These are phyloP conservation scores for Trichothecium roseum DNA, from an alignment of 2,329 filamentous ascomycete genomes.

Conservation along the genomic window DNA sequence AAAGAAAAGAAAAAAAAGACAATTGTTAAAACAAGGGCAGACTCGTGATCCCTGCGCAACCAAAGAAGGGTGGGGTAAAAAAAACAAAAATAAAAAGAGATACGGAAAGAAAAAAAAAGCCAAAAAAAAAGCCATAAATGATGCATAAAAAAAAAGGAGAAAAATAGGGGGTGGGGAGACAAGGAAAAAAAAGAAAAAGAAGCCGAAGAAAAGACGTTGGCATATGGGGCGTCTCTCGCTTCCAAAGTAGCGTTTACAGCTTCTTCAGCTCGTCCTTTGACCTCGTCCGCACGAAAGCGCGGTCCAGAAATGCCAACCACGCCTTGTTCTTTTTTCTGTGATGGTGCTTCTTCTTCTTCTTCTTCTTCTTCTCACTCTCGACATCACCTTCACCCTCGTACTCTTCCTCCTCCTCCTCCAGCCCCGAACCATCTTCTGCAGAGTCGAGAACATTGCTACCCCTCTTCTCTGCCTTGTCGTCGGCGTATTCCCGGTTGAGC, in stretches of 20 bases:
- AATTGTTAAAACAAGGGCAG: too few relatives aligned
- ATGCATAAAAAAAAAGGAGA: too few relatives aligned
- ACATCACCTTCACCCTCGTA: slow-evolving; percentile 15
- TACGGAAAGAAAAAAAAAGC: too few relatives aligned
- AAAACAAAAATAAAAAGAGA: too few relatives aligned
- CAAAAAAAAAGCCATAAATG: too few relatives aligned
- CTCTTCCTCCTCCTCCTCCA: slow-evolving; percentile 11
- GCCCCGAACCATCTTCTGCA: slow-evolving; percentile 9
- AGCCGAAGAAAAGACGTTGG: too few relatives aligned
- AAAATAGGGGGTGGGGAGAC: too few relatives aligned
- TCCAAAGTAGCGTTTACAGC: slow-evolving; percentile 16
- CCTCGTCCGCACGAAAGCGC: slow-evolving; percentile 71
- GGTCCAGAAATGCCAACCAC: slow-evolving; percentile 68
- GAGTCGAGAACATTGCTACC: slow-evolving; percentile 2
- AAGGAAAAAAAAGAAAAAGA: too few relatives aligned
- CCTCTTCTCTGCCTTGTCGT: slow-evolving; percentile 16
- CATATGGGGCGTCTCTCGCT: too few relatives aligned
- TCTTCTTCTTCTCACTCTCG: slow-evolving; percentile 30
- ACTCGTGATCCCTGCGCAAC: too few relatives aligned
- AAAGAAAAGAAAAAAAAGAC: too few relatives aligned
- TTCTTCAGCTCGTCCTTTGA: slow-evolving; percentile 53
- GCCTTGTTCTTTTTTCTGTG: slow-evolving; percentile 38
- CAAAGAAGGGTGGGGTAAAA: too few relatives aligned
- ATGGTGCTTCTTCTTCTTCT: slow-evolving; percentile 24
- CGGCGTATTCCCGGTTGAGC: slow-evolving; percentile 14